Base-by-base conservation (phyloP, 2,329 filamentous ascomycete genomes). In the Epichloe scottii region DNA sequence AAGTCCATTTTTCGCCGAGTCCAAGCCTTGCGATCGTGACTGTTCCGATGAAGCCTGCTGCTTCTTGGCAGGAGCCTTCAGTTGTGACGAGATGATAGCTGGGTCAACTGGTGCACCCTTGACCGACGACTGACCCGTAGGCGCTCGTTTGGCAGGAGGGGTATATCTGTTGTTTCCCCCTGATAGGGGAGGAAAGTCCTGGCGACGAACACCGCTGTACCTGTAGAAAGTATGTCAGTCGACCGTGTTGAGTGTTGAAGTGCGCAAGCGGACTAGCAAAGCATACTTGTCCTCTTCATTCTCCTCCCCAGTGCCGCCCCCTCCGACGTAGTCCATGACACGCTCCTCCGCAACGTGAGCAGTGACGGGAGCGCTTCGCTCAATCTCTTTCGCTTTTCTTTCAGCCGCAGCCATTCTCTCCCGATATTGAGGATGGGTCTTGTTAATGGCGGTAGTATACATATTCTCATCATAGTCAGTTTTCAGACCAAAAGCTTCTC, bases 391-490 rank as follows among this genome's bases (percentile, higher is more conserved):
- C 21, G 89, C 93, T 62, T 91, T 87, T 58, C 77, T 84, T 21
- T 90, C 89, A 2, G 90, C 93, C 37, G 83, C 79, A 3, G 86
- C 89, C 59, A 86, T 76, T 56, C 84, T 81, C 65, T 88, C 81
- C 56, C 80, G 83, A 68, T 94, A 96, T 50, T 85, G 76, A 1
- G 93, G 90, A 59, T 95, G 83, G 56, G 69, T 86, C 62, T 83
- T 88, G 68, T 98, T 82, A 62, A 98, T 94, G 40, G 80, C 72
- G 10, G 93, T 98, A 1, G 93, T 98, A 70, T 98, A 98, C 42
- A 93, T 81, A 59, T 87, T 89, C 68, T 97, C 93, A 62, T 97
- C 83, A 64, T 97, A 98, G 60, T 89, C 89, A 49, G 86, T 93
- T 67, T 82, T 88, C 39, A 94, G 71, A 37, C 93, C 93, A 63